Evolutionary conservation across 768 basidiomycete species (phyloP), one percentile per base, ranked within the genome.

Genomic region (Kwoniella bestiolae): DNA sequence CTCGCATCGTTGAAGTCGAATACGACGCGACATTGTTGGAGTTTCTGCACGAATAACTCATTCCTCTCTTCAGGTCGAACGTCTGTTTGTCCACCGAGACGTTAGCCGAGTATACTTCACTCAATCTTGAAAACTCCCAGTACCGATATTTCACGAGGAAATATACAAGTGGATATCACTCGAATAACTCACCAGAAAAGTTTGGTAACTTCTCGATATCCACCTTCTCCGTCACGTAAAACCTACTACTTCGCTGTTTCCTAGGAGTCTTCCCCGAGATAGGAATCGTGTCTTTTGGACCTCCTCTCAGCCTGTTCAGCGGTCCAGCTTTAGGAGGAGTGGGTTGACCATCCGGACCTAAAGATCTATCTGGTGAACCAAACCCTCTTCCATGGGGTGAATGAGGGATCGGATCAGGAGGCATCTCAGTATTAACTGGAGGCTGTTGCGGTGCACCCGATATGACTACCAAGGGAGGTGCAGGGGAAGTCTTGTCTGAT

Each of bases 1-100:
- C 91, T 94, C 50, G 94, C 91, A 79, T 99, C 96, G 79, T 97
- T 98, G 83, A 99, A 99, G 83, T 99, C 96, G 82, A 99, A 99
- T 45, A 99, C 83, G 68, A 97, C 94, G 61, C 91, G 89, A 83
- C 95, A 98, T 80, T 99, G 96, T 81, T 90, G 89, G 59, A 99
- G 86, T 82, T 99, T 99, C 82, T 86, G 92, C 77, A 98, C 84
- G 81, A 99, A 98, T 38, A 99, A 85, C 66, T 90, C 89, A 34
- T 92, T 88, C 35, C 95, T 89, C 80, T 98, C 96, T 70, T 84
- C 87, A 4, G 89, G 87, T 55, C 93, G 86, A 2, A 90, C 94
- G 84, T 99, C 96, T 97, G 82, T 26, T 11, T 2, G 28, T 5
- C 8, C 6, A n/a, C 6, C 11, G 11, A 55, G 28, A 38, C 31